Conservation (phyloP, 2,329 filamentous ascomycete genomes). For the Incumbomyces delicatus region DNA sequence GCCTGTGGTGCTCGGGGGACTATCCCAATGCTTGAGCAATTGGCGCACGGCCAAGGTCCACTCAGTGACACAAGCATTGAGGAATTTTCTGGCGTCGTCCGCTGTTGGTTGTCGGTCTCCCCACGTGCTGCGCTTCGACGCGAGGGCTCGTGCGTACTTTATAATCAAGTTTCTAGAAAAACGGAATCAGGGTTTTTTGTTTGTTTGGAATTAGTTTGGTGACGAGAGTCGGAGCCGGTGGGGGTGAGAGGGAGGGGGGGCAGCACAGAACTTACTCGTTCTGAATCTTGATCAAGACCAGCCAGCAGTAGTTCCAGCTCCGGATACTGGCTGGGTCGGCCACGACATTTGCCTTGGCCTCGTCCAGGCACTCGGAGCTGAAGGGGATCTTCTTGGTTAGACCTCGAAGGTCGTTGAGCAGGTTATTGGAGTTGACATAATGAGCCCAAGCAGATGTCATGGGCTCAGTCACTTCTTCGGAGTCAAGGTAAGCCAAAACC, state of each 20-base stretch:
- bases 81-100: slow-evolving; percentile 49
- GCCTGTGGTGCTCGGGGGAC: slow-evolving; percentile 42
- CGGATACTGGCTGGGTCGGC: slow-evolving; percentile 55
- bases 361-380: slow-evolving; percentile 53
- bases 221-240: no score
- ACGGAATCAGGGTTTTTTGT: slow-evolving; percentile 10
- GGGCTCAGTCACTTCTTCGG: slow-evolving; percentile 51
- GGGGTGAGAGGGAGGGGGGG: no score
- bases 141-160: slow-evolving; percentile 52
- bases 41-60: slow-evolving; percentile 56
- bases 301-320: slow-evolving; percentile 69
- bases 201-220: no score
- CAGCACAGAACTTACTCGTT: slow-evolving; percentile 56
- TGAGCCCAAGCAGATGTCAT: slow-evolving; percentile 64
- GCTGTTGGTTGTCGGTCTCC: slow-evolving; percentile 47
- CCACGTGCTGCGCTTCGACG: slow-evolving; percentile 60
- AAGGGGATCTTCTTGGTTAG: slow-evolving; percentile 60
- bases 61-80: slow-evolving; percentile 54
- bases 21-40: slow-evolving; percentile 61
- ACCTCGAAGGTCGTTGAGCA: slow-evolving; percentile 59
- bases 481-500: slow-evolving; percentile 48
- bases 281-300: slow-evolving; percentile 57
- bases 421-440: slow-evolving; percentile 61
- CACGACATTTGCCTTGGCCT: slow-evolving; percentile 55
- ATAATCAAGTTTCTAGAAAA: slow-evolving; percentile 47